These are phyloP conservation scores for Eurotiales sp. DNA, from an alignment of 2,329 filamentous ascomycete genomes.

Conservation along the genomic window DNA sequence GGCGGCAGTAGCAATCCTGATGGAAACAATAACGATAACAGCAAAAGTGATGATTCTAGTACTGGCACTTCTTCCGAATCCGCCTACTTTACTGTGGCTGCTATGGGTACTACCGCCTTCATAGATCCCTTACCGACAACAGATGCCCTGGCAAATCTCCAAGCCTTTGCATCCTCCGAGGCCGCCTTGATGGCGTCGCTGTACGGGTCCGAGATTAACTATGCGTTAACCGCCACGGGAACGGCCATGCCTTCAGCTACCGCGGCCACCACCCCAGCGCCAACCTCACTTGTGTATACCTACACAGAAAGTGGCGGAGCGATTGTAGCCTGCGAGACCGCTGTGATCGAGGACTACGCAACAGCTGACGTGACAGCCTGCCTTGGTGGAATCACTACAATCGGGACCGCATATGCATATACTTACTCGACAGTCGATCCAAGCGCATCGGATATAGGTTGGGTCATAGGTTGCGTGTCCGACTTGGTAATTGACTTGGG, in stretches of 20 bases:
- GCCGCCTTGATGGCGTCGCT: background rate
- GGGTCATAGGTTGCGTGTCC: too few relatives aligned
- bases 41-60: too few relatives aligned
- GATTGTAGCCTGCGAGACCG: too few relatives aligned
- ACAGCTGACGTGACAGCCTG: too few relatives aligned
- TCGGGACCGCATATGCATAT: too few relatives aligned
- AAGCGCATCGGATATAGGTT: too few relatives aligned
- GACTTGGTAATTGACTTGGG: too few relatives aligned
- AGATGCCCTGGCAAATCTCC: background rate
- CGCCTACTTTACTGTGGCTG: background rate
- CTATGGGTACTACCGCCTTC: background rate
- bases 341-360: too few relatives aligned
- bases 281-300: background rate
- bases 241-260: background rate
- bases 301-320: background rate
- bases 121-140: background rate
- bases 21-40: too few relatives aligned
- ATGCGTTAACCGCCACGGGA: background rate
- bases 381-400: too few relatives aligned
- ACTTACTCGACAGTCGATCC: too few relatives aligned
- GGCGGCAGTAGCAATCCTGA: too few relatives aligned
- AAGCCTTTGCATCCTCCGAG: background rate
- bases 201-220: background rate
- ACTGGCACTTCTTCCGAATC: background rate
- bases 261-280: background rate